phyloP scores from a whole-genome alignment of 2,329 filamentous ascomycete genomes.

The Pleomassaria siparia region DNA sequence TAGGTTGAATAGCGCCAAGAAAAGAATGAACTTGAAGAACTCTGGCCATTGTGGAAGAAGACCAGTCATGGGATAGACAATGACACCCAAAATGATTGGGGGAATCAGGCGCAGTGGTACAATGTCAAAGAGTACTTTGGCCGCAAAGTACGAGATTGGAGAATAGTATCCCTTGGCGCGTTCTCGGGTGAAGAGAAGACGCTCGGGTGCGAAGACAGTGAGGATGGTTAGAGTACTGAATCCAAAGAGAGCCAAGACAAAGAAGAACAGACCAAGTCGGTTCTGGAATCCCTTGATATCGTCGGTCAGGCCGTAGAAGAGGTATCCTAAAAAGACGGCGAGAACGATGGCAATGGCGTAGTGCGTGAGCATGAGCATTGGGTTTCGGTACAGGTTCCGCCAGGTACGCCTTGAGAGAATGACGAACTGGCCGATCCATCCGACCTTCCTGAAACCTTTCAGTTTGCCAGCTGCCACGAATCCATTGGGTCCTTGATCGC shows the following conservation, averaged over 20 bases:
- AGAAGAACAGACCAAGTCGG: slow-evolving; percentile 94
- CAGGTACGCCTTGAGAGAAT: slow-evolving; percentile 91
- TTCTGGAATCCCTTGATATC: slow-evolving; percentile 99
- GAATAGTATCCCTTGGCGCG: slow-evolving; percentile 96
- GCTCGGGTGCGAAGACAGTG: slow-evolving; percentile 88
- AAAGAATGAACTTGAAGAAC: slow-evolving; percentile 88
- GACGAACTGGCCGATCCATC: slow-evolving; percentile 77
- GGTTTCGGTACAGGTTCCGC: slow-evolving; percentile 96
- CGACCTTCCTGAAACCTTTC: slow-evolving; percentile 79
- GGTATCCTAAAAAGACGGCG: slow-evolving; percentile 88
- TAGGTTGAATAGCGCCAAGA: slow-evolving; percentile 93
- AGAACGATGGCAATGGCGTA: slow-evolving; percentile 96
- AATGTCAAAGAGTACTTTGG: slow-evolving; percentile 98
- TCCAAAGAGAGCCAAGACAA: slow-evolving; percentile 90
- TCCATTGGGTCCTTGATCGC: slow-evolving; percentile 54
- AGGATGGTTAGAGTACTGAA: slow-evolving; percentile 95
- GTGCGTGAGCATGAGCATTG: slow-evolving; percentile 97
- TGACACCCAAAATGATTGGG: slow-evolving; percentile 90
- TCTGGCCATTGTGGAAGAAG: slow-evolving; percentile 78
- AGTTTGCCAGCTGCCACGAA: slow-evolving; percentile 62
- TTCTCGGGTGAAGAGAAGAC: slow-evolving; percentile 88
- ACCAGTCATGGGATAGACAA: slow-evolving; percentile 97
- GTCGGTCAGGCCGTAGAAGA: slow-evolving; percentile 95
- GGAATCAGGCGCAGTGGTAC: slow-evolving; percentile 91
- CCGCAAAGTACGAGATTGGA: slow-evolving; percentile 88